Conservation (phyloP, 192 early-diverging fungal genomes). For the Coemansia sp. region DNA sequence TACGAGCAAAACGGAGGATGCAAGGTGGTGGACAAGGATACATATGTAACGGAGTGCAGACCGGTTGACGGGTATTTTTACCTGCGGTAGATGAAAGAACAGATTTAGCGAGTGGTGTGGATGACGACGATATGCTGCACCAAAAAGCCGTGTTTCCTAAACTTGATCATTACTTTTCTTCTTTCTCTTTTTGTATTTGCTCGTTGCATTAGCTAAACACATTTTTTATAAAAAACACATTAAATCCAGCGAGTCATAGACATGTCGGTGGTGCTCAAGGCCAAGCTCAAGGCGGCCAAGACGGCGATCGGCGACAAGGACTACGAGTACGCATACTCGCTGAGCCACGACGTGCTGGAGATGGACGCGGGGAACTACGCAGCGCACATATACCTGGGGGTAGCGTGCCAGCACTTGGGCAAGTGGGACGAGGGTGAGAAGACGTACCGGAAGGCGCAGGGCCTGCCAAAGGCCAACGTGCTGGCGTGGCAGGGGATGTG, state of each 20-base stretch:
- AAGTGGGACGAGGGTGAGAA: constrained; percentile 57
- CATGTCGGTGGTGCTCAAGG: constrained; percentile 54
- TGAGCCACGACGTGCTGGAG: constrained; percentile 51
- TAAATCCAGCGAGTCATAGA: too few relatives aligned
- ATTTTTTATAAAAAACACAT: not conserved
- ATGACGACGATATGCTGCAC: too few relatives aligned
- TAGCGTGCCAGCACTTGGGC: constrained; percentile 61
- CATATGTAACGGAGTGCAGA: too few relatives aligned
- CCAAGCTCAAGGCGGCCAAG: constrained; percentile 50
- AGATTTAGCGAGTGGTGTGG: too few relatives aligned
- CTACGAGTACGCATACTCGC: constrained; percentile 49
- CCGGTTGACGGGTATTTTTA: too few relatives aligned
- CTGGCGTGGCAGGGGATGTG: constrained; percentile 70
- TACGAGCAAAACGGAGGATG: too few relatives aligned
- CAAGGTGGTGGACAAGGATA: too few relatives aligned
- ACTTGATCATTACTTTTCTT: too few relatives aligned
- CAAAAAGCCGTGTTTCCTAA: too few relatives aligned
- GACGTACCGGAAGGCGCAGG: constrained; percentile 60
- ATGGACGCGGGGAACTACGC: constrained; percentile 46
- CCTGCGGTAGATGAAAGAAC: too few relatives aligned
- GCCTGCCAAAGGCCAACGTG: constrained; percentile 52
- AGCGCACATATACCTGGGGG: constrained; percentile 61
- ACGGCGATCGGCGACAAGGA: constrained; percentile 38
- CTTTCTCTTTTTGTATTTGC: not conserved
- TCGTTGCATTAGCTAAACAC: not conserved